These are phyloP conservation scores for Coemansia asiatica DNA, from an alignment of 192 early-diverging fungal genomes.

Conservation along the genomic window DNA sequence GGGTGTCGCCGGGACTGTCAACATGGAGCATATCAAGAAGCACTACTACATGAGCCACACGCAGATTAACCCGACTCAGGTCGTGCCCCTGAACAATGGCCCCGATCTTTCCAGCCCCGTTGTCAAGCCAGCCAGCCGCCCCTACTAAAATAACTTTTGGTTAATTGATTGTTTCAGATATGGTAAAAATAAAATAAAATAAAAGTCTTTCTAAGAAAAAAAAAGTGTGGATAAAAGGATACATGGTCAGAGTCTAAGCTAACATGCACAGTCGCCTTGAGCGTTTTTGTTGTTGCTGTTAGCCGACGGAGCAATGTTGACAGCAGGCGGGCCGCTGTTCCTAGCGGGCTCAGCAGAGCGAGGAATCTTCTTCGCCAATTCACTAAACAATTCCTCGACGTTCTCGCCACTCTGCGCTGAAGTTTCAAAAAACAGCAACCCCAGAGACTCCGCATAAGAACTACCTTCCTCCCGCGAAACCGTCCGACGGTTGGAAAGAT, in stretches of 20 bases:
- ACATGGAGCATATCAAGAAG: constrained; percentile 94
- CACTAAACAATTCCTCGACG: constrained; percentile 82
- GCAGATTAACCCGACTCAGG: constrained; percentile 87
- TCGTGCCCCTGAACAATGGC: constrained; percentile 77
- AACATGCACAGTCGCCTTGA: constrained; percentile 48
- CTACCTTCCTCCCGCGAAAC: constrained; percentile 73
- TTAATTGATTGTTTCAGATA: not conserved
- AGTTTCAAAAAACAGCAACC: constrained; percentile 87
- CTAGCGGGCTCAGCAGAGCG: constrained; percentile 23
- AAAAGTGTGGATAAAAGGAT: not conserved
- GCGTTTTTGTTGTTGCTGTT: constrained; percentile 7
- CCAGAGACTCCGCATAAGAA: constrained; percentile 74
- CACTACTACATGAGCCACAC: constrained; percentile 90
- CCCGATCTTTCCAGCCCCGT: constrained; percentile 52
- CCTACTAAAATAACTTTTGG: constrained; percentile 13
- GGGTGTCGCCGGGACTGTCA: constrained; percentile 76
- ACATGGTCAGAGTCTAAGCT: not conserved
- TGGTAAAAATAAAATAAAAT: not conserved
- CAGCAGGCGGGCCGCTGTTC: constrained; percentile 29
- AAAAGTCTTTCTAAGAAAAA: not conserved
- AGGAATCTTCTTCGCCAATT: constrained; percentile 81
- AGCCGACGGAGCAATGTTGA: constrained; percentile 36
- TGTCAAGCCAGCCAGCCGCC: constrained; percentile 34
- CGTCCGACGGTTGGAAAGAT: constrained; percentile 70
- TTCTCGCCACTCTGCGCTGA: constrained; percentile 81